Evolutionary conservation across 176 grass and related monocot species (phyloP).

Genomic region (Raddia distichophylla): DNA sequence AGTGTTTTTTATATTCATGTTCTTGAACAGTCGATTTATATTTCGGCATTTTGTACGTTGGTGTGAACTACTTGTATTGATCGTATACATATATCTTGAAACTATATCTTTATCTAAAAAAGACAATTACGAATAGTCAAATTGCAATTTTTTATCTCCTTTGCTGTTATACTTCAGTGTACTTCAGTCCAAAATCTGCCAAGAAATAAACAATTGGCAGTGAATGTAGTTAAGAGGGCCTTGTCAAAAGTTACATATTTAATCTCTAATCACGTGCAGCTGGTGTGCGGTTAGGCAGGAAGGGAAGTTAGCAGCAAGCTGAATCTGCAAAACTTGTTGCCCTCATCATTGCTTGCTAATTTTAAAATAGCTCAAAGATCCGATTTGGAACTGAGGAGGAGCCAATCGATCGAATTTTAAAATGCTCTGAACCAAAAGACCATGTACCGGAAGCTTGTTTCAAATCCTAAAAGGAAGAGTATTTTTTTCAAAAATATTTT

Average conservation of each 20-base stretch:
- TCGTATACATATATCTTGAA: too few species aligned
- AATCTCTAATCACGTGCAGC: conserved; percentile 6
- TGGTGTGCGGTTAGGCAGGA: background rate
- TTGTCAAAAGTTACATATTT: conserved; percentile 11
- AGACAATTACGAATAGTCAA: background rate
- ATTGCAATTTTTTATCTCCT: background rate
- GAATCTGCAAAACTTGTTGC: conserved; percentile 18
- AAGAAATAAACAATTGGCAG: background rate
- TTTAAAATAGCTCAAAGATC: background rate
- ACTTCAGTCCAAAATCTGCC: background rate
- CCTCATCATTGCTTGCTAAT: conserved; percentile 14
- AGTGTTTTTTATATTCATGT: too few species aligned
- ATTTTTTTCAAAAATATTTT: too few species aligned
- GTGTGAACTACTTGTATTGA: too few species aligned
- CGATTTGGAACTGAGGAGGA: background rate
- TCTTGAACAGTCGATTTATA: too few species aligned
- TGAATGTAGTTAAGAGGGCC: conserved; percentile 7
- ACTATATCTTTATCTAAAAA: too few species aligned
- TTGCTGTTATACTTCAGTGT: background rate
- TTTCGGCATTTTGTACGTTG: too few species aligned
- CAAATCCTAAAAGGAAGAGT: too few species aligned
- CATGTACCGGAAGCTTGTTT: background rate
- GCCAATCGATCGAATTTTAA: background rate
- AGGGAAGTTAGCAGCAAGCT: background rate
- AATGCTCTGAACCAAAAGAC: background rate